Evolutionary conservation across 2,329 filamentous ascomycete genomes (phyloP).

Genomic region (Penicillium olsonii): DNA sequence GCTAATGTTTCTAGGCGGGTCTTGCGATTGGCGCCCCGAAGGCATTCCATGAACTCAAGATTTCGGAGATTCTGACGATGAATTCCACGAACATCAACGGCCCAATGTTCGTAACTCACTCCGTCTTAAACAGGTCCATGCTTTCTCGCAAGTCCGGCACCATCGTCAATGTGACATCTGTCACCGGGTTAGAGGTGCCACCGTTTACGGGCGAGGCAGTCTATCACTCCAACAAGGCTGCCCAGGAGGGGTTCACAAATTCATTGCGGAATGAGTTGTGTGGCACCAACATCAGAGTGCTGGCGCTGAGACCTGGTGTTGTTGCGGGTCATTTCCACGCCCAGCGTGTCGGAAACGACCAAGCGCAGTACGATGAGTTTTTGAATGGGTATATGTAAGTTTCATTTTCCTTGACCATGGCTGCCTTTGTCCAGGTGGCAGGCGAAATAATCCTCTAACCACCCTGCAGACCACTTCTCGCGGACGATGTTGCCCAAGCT

Average conservation of each 20-base stretch:
- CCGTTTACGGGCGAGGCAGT: constrained; percentile 54
- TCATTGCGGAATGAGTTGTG: constrained; percentile 50
- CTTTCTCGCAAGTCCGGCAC: constrained; percentile 43
- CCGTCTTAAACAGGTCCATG: constrained; percentile 49
- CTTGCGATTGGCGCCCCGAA: constrained; percentile 51
- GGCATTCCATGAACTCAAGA: constrained; percentile 44
- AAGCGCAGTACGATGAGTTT: constrained; percentile 45
- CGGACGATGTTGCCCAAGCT: constrained; percentile 47
- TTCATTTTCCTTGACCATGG: too few species aligned
- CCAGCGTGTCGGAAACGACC: constrained; percentile 48
- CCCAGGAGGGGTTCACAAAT: constrained; percentile 53
- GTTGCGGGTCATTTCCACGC: constrained; percentile 53
- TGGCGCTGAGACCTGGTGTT: constrained; percentile 50
- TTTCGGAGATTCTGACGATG: constrained; percentile 49
- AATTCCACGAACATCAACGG: constrained; percentile 52
- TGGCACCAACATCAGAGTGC: constrained; percentile 50
- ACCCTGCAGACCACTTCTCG: constrained; percentile 36
- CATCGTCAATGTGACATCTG: constrained; percentile 53
- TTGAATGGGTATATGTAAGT: constrained; percentile 46
- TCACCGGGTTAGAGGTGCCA: constrained; percentile 50
- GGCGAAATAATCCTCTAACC: neutral
- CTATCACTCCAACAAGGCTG: constrained; percentile 22
- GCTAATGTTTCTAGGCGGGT: constrained; percentile 35
- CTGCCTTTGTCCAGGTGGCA: neutral
- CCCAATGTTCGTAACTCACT: constrained; percentile 49